phyloP scores from a whole-genome alignment of 345 rosid genomes.

The Reutealis trisperma region DNA sequence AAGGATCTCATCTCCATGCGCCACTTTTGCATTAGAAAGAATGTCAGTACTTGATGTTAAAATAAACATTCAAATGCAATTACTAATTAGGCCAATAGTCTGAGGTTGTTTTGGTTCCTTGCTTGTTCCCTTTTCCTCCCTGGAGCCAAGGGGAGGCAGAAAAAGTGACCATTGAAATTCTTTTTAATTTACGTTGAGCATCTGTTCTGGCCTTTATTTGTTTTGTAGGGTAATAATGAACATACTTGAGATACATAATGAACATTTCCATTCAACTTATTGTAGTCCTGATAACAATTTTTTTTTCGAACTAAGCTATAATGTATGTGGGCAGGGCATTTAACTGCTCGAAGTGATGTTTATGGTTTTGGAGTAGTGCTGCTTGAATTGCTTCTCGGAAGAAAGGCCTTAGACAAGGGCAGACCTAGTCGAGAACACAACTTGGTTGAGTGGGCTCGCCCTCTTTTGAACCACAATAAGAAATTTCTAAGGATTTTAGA shows the following conservation, averaged over 20 bases:
- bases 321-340: constrained; percentile 60
- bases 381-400: constrained; percentile 93
- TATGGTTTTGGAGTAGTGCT: constrained; percentile 96
- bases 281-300: not conserved
- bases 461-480: constrained; percentile 76
- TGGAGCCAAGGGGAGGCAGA: too few relatives aligned
- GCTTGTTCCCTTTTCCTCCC: too few relatives aligned
- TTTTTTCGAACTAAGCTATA: not conserved
- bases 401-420: constrained; percentile 92
- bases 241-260: not conserved
- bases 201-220: too few relatives aligned
- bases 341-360: constrained; percentile 94
- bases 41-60: too few relatives aligned
- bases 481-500: constrained; percentile 87
- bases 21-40: too few relatives aligned
- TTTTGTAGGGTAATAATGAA: too few relatives aligned
- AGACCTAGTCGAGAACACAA: constrained; percentile 88
- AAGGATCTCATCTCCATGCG: too few relatives aligned
- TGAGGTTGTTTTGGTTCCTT: too few relatives aligned
- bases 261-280: not conserved
- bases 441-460: constrained; percentile 97
- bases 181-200: too few relatives aligned
- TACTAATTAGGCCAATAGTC: too few relatives aligned
- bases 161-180: too few relatives aligned
- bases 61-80: too few relatives aligned